Percentiles rank a stretch among this genome's conserved stretches.
Evolutionary conservation across 2,329 filamentous ascomycete genomes (phyloP).

Genomic region (Chaetomium globosum): DNA sequence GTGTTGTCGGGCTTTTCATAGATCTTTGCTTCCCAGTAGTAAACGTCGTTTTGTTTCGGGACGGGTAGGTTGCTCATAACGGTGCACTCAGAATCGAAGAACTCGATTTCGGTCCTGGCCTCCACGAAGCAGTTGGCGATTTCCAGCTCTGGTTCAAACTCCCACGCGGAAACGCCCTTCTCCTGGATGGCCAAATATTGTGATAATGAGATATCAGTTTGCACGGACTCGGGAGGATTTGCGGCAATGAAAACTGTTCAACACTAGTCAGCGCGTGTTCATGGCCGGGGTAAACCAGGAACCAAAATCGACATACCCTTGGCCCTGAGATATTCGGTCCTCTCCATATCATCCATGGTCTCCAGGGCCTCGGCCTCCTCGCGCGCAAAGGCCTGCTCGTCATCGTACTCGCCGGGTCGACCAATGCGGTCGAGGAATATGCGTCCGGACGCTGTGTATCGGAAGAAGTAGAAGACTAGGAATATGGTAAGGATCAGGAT

Average conservation of each 20-base stretch:
- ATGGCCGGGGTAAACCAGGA: background rate
- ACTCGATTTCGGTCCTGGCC: constrained; percentile 93
- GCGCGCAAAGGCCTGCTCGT: constrained; percentile 90
- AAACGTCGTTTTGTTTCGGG: constrained; percentile 98
- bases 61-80: constrained; percentile 96
- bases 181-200: constrained; percentile 98
- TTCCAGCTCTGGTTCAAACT: constrained; percentile 98
- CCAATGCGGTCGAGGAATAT: constrained; percentile 94
- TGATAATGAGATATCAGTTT: constrained; percentile 95
- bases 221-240: constrained; percentile 91
- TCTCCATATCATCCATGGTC: constrained; percentile 89
- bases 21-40: constrained; percentile 99
- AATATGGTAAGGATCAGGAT: constrained; percentile 79
- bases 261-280: constrained; percentile 16
- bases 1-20: constrained; percentile 95
- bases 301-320: constrained; percentile 67
- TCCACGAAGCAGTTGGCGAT: constrained; percentile 99
- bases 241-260: constrained; percentile 81
- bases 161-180: constrained; percentile 99
- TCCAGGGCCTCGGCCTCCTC: constrained; percentile 96
- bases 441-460: constrained; percentile 82
- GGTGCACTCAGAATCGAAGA: constrained; percentile 96
- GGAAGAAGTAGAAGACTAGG: constrained; percentile 86
- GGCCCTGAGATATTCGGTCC: constrained; percentile 87
- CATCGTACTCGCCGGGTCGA: constrained; percentile 92